Evolutionary conservation across 768 basidiomycete genomes (phyloP), one percentile per base, ranked within the genome.

Genomic region (Boletellus ananiceps): DNA sequence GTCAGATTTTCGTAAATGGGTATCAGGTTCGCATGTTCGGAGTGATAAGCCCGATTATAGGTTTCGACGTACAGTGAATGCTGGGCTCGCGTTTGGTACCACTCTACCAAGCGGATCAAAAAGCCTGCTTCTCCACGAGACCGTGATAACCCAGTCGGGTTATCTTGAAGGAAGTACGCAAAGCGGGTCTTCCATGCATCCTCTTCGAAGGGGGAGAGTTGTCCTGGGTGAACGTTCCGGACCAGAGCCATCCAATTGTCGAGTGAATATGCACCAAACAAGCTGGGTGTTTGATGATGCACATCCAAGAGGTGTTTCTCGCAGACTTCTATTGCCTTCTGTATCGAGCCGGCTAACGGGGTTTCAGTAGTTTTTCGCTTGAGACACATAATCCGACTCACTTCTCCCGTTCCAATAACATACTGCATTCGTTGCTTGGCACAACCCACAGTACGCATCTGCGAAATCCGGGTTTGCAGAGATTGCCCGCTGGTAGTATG

Each of bases 381-480:
- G 8, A 40, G 34, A 47, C 16, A 3, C 5, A 3, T 33, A 18
- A 34, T 64, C 58, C 46, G 21, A 36, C 60, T 52, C 43, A 69
- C 62, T n/a, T 67, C 69, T 38, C 60, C 72, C 50, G 66, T 62
- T 39, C 74, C 75, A 79, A 55, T 74, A 72, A 54, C 77, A 79
- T 11, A 79, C 62, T 0, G 78, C 71, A 44, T 66, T 69, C 33
- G 73, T 69, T 13, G 78, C 69, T 46, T 72, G 74, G 40, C 63
- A 70, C n/a, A 77, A 55, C 15, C 77, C 77, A 51, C 76, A 77
- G 13, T 76, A 64, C 1, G 75, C 77, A 51, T 79, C 78, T 0
- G 73, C 65, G 16, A 79, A 71, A 14, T 68, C 54, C 6, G 76
- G 71, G 52, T 77, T 75, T 13, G 63, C 61, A 15, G 63, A 52